These are phyloP conservation scores for Claviceps lovelessii DNA, from an alignment of 2,329 filamentous ascomycete species.

Conservation along the genomic window DNA sequence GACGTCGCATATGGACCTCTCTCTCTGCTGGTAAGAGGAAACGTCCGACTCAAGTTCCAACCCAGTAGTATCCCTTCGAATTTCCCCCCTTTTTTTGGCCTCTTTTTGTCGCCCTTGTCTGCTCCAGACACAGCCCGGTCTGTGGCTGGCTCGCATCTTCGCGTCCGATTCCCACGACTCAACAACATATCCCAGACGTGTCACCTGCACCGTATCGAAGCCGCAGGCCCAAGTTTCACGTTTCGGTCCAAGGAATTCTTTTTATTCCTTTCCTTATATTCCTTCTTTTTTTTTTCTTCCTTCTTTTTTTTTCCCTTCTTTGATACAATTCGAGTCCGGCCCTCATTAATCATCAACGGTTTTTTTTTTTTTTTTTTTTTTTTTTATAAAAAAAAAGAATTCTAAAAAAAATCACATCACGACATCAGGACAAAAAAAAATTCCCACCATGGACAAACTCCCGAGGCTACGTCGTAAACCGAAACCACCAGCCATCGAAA, in stretches of 20 bases:
- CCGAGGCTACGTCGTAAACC: conserved; percentile 29
- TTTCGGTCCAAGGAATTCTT: not conserved
- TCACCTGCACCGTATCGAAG: not conserved
- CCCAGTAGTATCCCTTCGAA: not conserved
- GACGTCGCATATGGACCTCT: not conserved
- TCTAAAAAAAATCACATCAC: not conserved
- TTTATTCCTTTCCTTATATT: not conserved
- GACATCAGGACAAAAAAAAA: not conserved
- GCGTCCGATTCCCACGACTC: not conserved
- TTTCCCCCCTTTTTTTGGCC: not conserved
- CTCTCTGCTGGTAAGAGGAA: conserved; percentile 5
- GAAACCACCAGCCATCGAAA: conserved; percentile 29
- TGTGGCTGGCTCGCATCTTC: not conserved
- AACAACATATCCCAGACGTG: not conserved
- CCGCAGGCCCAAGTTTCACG: not conserved
- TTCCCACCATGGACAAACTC: conserved; percentile 25
- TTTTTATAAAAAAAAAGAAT: not conserved
- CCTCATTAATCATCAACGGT: not conserved
- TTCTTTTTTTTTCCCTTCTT: not conserved
- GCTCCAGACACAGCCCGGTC: not conserved
- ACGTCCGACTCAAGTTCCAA: not conserved
- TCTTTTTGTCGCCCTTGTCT: not conserved
- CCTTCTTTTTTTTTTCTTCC: not conserved
- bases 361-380: too few species aligned
- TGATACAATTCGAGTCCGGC: not conserved